Conservation (phyloP, 257 asterid genomes). For the Parsonsia alboflavescens region DNA sequence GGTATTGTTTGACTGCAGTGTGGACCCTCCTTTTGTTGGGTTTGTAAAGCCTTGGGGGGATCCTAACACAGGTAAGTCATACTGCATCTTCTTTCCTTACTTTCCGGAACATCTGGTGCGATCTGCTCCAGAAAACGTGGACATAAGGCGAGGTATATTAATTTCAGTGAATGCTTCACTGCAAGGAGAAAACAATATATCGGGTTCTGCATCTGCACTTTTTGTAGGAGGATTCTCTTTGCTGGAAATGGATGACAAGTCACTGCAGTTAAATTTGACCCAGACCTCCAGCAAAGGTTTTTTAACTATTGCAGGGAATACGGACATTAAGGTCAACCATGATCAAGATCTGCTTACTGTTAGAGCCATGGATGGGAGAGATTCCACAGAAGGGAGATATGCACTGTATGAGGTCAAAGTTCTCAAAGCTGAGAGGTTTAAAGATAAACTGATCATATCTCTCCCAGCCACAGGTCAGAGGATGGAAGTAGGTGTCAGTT, state of each 20-base stretch:
- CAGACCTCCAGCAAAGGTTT: constrained; percentile 35
- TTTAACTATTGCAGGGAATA: constrained; percentile 64
- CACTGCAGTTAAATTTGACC: constrained; percentile 50
- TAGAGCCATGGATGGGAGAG: constrained; percentile 31
- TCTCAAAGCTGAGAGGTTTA: constrained; percentile 31
- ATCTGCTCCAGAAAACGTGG: constrained; percentile 30
- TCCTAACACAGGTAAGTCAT: constrained; percentile 37
- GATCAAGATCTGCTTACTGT: constrained; percentile 41
- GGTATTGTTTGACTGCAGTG: constrained; percentile 44
- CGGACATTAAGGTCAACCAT: constrained; percentile 47
- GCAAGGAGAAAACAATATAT: constrained; percentile 38
- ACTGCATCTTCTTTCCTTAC: constrained; percentile 76
- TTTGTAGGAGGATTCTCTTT: constrained; percentile 71
- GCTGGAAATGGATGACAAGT: constrained; percentile 44
- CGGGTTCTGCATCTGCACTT: constrained; percentile 71
- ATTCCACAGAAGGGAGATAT: constrained; percentile 28
- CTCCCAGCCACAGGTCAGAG: constrained; percentile 79
- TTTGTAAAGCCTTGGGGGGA: constrained; percentile 68
- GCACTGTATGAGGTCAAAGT: constrained; percentile 49
- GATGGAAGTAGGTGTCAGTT: constrained; percentile 48
- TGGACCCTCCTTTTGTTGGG: constrained; percentile 65
- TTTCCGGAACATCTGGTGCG: constrained; percentile 58
- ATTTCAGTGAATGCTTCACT: constrained; percentile 61
- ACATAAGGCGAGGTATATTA: constrained; percentile 29
- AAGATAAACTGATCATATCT: constrained; percentile 51